Evolutionary conservation across 2,329 filamentous ascomycete species (phyloP).

Genomic region (Phialophora macrospora): DNA sequence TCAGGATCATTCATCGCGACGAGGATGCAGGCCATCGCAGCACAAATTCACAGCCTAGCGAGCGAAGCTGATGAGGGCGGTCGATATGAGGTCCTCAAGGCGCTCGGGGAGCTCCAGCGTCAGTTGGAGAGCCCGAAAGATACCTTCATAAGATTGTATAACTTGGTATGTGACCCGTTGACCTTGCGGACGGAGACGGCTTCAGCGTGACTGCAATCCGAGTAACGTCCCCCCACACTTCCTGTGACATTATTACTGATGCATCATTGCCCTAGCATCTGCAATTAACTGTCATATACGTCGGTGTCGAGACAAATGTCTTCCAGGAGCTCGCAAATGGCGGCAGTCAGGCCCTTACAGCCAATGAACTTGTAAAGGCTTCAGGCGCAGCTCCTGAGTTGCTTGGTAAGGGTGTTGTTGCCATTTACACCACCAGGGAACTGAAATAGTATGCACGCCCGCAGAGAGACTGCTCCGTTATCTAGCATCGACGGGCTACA

Average conservation of each 20-base stretch:
- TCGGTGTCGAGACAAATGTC: constrained; percentile 37
- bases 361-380: constrained; percentile 28
- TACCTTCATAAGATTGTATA: constrained; percentile 26
- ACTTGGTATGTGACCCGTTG: constrained; percentile 27
- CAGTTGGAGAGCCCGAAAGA: constrained; percentile 34
- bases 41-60: constrained; percentile 35
- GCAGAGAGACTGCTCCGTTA: constrained; percentile 40
- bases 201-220: too few relatives aligned
- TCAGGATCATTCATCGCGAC: not conserved
- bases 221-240: too few relatives aligned
- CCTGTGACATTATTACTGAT: not conserved
- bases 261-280: constrained; percentile 28
- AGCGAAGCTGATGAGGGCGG: constrained; percentile 35
- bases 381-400: constrained; percentile 30
- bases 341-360: constrained; percentile 24
- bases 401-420: constrained; percentile 24
- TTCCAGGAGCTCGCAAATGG: constrained; percentile 31
- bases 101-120: constrained; percentile 37
- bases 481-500: constrained; percentile 35
- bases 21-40: constrained; percentile 25
- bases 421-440: not conserved
- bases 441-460: not conserved
- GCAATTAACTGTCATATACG: constrained; percentile 29
- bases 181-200: too few relatives aligned
- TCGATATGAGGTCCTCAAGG: constrained; percentile 33